Evolutionary conservation across 2,329 filamentous ascomycete species (phyloP), one percentile per base, ranked within the genome.

Genomic region (Aspergillus vadensis): DNA sequence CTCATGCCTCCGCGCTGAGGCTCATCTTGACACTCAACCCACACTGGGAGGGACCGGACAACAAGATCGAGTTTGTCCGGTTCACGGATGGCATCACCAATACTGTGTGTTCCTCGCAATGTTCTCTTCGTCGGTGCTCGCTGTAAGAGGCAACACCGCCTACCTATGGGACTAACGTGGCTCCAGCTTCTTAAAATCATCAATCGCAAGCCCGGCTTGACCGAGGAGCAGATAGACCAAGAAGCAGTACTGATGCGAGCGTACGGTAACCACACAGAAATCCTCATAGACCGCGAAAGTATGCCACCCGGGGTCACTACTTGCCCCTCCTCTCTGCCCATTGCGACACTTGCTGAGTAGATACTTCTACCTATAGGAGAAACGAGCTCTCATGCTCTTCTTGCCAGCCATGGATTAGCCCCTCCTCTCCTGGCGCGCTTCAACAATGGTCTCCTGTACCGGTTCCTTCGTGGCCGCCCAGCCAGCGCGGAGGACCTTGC

Each of bases 1-100:
- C 91, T 30, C 86, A 94, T 65, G 83, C 86, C 60, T 96, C 94
- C 19, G 94, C 93, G 56, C 82, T 91, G 63, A 85, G 85, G 65
- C 86, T 99, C 65, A 88, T 97, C 70, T 82, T 92, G 68, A 85
- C 91, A 27, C 82, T 97, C 63, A 86, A 89, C 61, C 93, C 93
- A 10, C 87, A 96, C 69, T 99, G 95, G 95, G 84, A 87, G 67
- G 83, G 85, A 51, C 81, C 85, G 38, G 86, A 88, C 65, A 90
- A 91, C 59, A 85, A 88, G 47, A 84, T 99, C 69, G 88, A 95
- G 71, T 91, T 98, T 73, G 84, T 92, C 67, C 89, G 91, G 65
- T 99, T 98, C 81, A 99, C 92, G 41, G 95, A 99, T 72, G 95
- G 95, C 73, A 99, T 98, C 79, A 99, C 95, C 67, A 99, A 99